Evolutionary conservation across 2,329 filamentous ascomycete species (phyloP).

Genomic region (Pseudofabraea citricarpa): DNA sequence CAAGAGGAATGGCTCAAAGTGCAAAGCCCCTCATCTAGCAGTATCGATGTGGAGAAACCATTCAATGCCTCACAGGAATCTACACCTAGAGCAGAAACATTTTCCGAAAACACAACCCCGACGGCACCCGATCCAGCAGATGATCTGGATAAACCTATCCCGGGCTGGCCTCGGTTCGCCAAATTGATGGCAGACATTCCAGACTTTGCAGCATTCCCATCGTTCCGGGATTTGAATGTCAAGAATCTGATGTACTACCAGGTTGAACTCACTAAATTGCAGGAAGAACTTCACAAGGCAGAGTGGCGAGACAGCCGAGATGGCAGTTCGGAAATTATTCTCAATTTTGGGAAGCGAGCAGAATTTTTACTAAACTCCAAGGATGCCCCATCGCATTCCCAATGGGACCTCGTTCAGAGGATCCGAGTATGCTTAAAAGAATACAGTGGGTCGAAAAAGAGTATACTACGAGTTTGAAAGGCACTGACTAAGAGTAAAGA

Average conservation of each 20-base stretch:
- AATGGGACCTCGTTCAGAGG: background rate
- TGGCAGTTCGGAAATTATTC: too few species aligned
- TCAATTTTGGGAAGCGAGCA: too few species aligned
- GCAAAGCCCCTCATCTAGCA: too few species aligned
- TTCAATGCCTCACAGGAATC: too few species aligned
- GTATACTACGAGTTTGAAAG: too few species aligned
- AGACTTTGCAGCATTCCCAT: background rate
- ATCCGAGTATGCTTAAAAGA: background rate
- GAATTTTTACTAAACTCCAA: background rate
- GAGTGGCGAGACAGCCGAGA: background rate
- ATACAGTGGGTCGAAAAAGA: slow-evolving; percentile 1
- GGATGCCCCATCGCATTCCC: background rate
- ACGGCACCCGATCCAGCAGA: too few species aligned
- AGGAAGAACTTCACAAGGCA: background rate
- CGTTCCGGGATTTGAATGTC: background rate
- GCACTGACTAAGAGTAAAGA: too few species aligned
- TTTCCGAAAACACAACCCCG: too few species aligned
- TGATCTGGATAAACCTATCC: background rate
- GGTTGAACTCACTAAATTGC: background rate
- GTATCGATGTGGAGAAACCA: too few species aligned
- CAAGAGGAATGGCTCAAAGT: too few species aligned
- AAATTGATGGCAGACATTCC: background rate
- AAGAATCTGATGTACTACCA: slow-evolving; percentile 2
- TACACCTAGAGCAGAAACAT: too few species aligned
- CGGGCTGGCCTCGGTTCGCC: background rate